Evolutionary conservation across 2,329 filamentous ascomycete species (phyloP).

Genomic region (Xylaria sp.): DNA sequence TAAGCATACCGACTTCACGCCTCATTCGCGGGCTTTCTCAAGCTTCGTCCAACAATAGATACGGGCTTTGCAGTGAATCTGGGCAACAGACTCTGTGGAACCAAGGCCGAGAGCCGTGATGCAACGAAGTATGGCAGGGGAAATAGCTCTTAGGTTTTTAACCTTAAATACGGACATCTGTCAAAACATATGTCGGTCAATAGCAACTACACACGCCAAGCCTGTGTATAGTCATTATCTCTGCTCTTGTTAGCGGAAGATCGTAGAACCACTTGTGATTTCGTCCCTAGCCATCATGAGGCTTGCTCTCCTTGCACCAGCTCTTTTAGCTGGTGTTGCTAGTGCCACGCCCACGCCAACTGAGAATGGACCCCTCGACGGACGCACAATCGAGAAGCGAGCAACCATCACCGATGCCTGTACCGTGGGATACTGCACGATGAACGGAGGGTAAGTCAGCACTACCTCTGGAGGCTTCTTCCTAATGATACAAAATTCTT

Average conservation of each 20-base stretch:
- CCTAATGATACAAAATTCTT: neutral
- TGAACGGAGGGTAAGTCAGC: slow-evolving; percentile 37
- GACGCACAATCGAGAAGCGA: slow-evolving; percentile 42
- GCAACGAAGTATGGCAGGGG: neutral
- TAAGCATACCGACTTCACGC: neutral
- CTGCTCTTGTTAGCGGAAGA: neutral
- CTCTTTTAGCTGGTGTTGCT: slow-evolving; percentile 39
- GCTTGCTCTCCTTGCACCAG: slow-evolving; percentile 10
- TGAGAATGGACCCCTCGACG: slow-evolving; percentile 33
- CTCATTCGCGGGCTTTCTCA: slow-evolving; percentile 23
- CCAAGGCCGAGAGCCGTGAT: neutral
- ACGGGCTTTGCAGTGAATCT: neutral
- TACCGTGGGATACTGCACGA: slow-evolving; percentile 44
- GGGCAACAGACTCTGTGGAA: neutral
- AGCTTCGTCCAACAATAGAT: neutral
- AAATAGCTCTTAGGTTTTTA: neutral
- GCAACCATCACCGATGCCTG: slow-evolving; percentile 46
- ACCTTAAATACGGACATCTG: slow-evolving; percentile 12
- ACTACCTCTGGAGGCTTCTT: too few species aligned
- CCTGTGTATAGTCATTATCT: neutral
- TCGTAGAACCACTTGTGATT: neutral
- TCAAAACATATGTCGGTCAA: neutral
- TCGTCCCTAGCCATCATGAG: slow-evolving; percentile 15
- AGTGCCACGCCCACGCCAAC: slow-evolving; percentile 42
- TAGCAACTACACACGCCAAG: neutral